phyloP scores from a whole-genome alignment of 2,329 filamentous ascomycete species.

The Neofusicoccum cordaticola region DNA sequence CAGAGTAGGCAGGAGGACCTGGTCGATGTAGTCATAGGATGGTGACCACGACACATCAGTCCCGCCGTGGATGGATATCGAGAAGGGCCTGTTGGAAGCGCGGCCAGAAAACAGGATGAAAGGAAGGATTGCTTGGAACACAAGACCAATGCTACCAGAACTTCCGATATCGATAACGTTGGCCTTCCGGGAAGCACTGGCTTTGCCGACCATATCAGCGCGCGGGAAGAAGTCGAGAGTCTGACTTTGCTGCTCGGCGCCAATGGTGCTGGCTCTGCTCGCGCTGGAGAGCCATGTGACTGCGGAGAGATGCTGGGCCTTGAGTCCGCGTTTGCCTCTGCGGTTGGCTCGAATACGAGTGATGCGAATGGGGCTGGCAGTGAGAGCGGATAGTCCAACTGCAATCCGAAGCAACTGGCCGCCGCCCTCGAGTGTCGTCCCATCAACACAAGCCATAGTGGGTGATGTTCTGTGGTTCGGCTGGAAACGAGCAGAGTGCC shows the following conservation, averaged over 20 bases:
- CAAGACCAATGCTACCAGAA: slow-evolving; percentile 54
- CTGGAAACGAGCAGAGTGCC: too few species aligned
- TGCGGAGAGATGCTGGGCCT: slow-evolving; percentile 56
- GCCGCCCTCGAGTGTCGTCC: slow-evolving; percentile 59
- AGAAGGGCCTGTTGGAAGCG: neutral
- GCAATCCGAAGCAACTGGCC: slow-evolving; percentile 60
- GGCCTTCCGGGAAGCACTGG: slow-evolving; percentile 41
- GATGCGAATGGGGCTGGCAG: slow-evolving; percentile 49
- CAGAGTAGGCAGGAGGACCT: slow-evolving; percentile 57
- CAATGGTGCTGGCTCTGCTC: slow-evolving; percentile 43
- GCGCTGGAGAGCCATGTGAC: slow-evolving; percentile 53
- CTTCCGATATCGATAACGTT: slow-evolving; percentile 31
- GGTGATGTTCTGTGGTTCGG: neutral
- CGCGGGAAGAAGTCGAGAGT: slow-evolving; percentile 40
- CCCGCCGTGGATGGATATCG: slow-evolving; percentile 53
- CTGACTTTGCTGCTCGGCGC: slow-evolving; percentile 43
- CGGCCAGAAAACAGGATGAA: slow-evolving; percentile 49
- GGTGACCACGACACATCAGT: slow-evolving; percentile 57
- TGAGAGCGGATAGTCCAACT: slow-evolving; percentile 54
- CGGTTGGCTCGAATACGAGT: slow-evolving; percentile 55
- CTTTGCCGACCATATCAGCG: slow-evolving; percentile 20
- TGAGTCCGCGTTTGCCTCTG: slow-evolving; percentile 52
- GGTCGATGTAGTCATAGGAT: slow-evolving; percentile 54
- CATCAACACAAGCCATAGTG: slow-evolving; percentile 24
- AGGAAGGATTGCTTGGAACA: slow-evolving; percentile 59